Percentiles rank a stretch among this genome's conserved stretches.
These are phyloP conservation scores for Auxenochlorella pyrenoidosa DNA, from an alignment of 139 green algal genomes.

Conservation along the genomic window DNA sequence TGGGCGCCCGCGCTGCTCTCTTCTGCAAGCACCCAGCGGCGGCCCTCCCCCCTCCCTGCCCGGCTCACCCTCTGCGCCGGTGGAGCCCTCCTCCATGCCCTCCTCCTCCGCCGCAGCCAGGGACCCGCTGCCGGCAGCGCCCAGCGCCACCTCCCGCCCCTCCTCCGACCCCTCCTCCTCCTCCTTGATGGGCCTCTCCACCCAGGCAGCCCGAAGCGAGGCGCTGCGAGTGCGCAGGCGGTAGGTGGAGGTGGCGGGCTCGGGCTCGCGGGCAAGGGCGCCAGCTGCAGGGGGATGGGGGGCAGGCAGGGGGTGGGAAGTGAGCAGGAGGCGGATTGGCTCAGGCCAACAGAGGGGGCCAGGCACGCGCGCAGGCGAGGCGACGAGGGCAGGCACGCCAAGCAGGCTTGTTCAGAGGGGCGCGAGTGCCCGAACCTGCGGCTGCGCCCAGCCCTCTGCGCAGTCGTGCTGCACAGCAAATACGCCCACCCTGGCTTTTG, in stretches of 20 bases:
- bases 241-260: conserved; percentile 3
- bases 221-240: conserved; percentile 20
- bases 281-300: not conserved
- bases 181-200: conserved; percentile 6
- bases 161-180: not conserved
- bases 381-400: no score
- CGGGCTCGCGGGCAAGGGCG: not conserved
- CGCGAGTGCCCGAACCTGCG: no score
- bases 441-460: no score
- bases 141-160: not conserved
- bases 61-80: not conserved
- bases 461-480: no score
- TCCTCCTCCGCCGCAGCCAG: not conserved
- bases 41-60: not conserved
- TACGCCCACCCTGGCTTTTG: not conserved
- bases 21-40: no score
- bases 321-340: not conserved
- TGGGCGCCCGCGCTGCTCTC: no score
- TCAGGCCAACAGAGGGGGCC: no score
- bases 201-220: conserved; percentile 16
- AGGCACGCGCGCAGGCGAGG: no score
- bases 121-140: not conserved
- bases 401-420: no score
- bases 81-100: not conserved
- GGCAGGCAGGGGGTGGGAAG: not conserved